Percentiles rank a stretch among this genome's conserved stretches.
These are phyloP conservation scores for Vanrija sp. DNA, from an alignment of 1,284 basidiomycete species.

Conservation along the genomic window DNA sequence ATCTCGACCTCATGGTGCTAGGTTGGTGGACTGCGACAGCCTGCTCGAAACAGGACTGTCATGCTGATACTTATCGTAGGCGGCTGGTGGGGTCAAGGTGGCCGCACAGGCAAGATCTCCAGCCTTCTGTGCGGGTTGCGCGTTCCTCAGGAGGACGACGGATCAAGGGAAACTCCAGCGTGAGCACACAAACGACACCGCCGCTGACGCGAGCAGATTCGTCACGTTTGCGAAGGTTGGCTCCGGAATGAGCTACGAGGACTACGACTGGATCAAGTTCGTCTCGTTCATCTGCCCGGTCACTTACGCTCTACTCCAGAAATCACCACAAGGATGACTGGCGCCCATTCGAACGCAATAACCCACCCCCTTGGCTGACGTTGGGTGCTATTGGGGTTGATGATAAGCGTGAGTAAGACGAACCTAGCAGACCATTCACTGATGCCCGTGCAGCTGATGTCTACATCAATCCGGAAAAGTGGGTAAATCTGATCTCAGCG, in stretches of 20 bases:
- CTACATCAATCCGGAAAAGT: conserved; percentile 49
- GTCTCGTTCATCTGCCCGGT: conserved; percentile 2
- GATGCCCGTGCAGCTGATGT: conserved; percentile 45
- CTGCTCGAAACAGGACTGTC: no score
- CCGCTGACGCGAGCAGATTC: conserved; percentile 27
- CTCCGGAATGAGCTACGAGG: conserved; percentile 73
- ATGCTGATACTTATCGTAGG: conserved; percentile 21
- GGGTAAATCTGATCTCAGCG: conserved; percentile 1
- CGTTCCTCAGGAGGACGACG: conserved; percentile 50
- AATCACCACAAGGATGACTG: conserved; percentile 45
- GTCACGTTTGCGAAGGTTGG: conserved; percentile 73
- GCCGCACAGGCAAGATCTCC: conserved; percentile 49
- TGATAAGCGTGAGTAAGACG: conserved; percentile 43
- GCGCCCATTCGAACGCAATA: conserved; percentile 43
- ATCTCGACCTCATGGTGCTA: conserved; percentile 80
- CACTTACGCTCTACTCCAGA: conserved; percentile 15
- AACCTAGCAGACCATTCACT: background rate
- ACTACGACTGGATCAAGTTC: conserved; percentile 67
- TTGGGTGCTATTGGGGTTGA: conserved; percentile 38
- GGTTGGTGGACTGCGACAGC: conserved; percentile 49
- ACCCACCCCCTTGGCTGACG: conserved; percentile 42
- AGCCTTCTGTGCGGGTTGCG: conserved; percentile 49
- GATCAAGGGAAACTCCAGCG: conserved; percentile 60
- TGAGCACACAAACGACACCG: conserved; percentile 36
- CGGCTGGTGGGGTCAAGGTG: conserved; percentile 51